Base-by-base conservation (phyloP, 1,284 basidiomycete genomes). In the Xerocomus tenax region DNA sequence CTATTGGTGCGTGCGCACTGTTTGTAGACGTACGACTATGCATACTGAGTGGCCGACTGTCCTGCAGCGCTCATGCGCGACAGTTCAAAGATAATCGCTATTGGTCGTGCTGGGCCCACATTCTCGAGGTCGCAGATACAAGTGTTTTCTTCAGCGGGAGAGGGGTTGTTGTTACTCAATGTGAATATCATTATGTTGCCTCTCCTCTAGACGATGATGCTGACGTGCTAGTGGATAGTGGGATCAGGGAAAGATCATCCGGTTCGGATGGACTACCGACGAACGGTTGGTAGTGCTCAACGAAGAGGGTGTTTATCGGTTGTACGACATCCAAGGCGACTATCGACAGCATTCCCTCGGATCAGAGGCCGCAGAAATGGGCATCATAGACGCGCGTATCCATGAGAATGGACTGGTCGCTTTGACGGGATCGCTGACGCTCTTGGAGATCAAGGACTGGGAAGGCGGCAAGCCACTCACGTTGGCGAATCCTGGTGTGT, bases 351-450 rank as follows among this genome's bases (percentile, higher is more conserved):
- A 85, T 62, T 88, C 90, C 0, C 75, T 98, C 1, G 93, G 93
- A 3, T 73, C 74, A 8, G 91, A 96, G 42, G 91, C 91, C 0
- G 78, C 79, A 5, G 93, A 97, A 62, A 72, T 87, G 42, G 95
- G 91, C 0, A 77, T 98, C 21, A 72, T 92, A 39, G 86, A 92
- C 51, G 95, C 91, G 1, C 76, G 81, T 21, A 86, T 94, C 54
- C 85, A 93, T 58, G 87, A 89, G 50, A 81, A 79, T 54, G 95
- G 94, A 1, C 68, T 98, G 39, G 90, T 98, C 12, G 91, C 88
- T 2, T 63, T 96, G 54, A 89, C 91, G 0, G 84, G 84, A 2
- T 80, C 82, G 3, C 68, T 93, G 52, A 76, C 78, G 8, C 76
- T 95, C 49, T 66, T 96, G 28, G 91, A 98, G 64, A 82, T 91